A percentile compares a stretch with the other conserved stretches of the same genome.
Evolutionary conservation across 2,329 filamentous ascomycete genomes (phyloP).

Genomic region (Colletotrichum sp.): DNA sequence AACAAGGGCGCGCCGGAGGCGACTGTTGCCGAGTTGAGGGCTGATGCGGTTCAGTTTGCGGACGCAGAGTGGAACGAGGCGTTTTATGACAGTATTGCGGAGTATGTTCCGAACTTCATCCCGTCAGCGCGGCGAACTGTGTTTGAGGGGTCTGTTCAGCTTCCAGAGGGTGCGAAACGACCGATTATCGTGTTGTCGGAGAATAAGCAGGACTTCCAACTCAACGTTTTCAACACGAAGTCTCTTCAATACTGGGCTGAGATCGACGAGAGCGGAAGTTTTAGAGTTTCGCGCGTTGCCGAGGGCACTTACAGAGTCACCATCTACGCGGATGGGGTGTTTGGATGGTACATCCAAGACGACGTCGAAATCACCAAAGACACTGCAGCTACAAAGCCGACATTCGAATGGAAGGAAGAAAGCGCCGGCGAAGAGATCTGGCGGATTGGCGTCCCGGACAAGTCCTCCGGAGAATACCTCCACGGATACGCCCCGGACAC

Average conservation of each 20-base stretch:
- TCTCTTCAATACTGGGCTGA: conserved; percentile 69
- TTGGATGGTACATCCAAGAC: conserved; percentile 64
- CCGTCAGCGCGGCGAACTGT: conserved; percentile 54
- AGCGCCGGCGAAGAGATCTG: conserved; percentile 63
- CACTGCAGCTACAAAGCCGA: conserved; percentile 32
- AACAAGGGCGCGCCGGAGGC: conserved; percentile 39
- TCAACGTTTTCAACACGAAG: conserved; percentile 53
- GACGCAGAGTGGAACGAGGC: conserved; percentile 58
- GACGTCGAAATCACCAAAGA: conserved; percentile 49
- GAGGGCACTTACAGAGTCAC: conserved; percentile 66
- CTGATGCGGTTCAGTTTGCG: conserved; percentile 57
- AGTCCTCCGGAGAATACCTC: conserved; percentile 63
- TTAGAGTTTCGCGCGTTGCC: conserved; percentile 59
- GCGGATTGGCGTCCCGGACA: conserved; percentile 67
- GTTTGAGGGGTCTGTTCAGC: conserved; percentile 52
- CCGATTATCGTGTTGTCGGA: conserved; percentile 58
- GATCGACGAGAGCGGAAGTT: conserved; percentile 49
- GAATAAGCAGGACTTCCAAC: conserved; percentile 35
- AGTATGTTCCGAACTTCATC: conserved; percentile 63
- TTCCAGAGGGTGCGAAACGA: conserved; percentile 55
- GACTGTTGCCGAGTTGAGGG: not conserved
- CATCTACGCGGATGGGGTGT: conserved; percentile 65
- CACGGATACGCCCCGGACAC: conserved; percentile 59
- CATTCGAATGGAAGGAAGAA: conserved; percentile 57
- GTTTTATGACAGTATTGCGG: conserved; percentile 68